Conservation (phyloP, 2,329 filamentous ascomycete genomes). For the Diaporthe sp. region DNA sequence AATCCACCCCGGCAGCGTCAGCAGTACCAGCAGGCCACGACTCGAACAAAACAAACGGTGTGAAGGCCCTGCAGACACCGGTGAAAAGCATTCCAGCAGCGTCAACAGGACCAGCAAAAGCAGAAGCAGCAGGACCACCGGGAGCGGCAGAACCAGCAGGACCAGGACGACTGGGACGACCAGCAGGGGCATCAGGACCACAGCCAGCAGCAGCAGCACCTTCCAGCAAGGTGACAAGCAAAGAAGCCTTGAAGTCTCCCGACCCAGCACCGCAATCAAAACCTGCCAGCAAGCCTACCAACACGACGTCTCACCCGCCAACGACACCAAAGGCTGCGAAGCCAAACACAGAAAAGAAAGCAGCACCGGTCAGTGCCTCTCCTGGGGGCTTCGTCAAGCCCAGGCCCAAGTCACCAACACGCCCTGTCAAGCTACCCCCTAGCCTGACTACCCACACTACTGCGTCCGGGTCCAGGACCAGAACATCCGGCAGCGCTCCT, state of each 20-base stretch:
- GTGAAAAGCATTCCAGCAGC: background rate
- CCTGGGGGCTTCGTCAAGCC: slow-evolving; percentile 66
- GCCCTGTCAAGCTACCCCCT: slow-evolving; percentile 75
- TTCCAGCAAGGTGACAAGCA: background rate
- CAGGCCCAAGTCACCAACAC: slow-evolving; percentile 77
- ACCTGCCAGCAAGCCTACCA: slow-evolving; percentile 29
- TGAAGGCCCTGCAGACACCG: background rate
- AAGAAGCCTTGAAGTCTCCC: slow-evolving; percentile 9
- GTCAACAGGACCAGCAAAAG: background rate
- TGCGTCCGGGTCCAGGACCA: slow-evolving; percentile 73
- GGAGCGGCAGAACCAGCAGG: background rate
- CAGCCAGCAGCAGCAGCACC: slow-evolving; percentile 6
- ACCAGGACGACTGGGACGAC: background rate
- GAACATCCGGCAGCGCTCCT: slow-evolving; percentile 47
- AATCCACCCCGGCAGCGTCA: background rate
- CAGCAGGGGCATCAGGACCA: background rate
- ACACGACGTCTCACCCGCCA: slow-evolving; percentile 22
- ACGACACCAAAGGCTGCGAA: slow-evolving; percentile 35
- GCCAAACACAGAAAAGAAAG: slow-evolving; percentile 55
- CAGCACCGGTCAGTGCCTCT: slow-evolving; percentile 57
- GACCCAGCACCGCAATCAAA: slow-evolving; percentile 26
- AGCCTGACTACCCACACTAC: slow-evolving; percentile 79
- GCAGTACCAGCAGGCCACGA: background rate
- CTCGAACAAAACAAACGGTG: background rate
- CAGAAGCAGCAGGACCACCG: background rate